phyloP scores from a whole-genome alignment of 768 basidiomycete species.

The Amanita thiersii region DNA sequence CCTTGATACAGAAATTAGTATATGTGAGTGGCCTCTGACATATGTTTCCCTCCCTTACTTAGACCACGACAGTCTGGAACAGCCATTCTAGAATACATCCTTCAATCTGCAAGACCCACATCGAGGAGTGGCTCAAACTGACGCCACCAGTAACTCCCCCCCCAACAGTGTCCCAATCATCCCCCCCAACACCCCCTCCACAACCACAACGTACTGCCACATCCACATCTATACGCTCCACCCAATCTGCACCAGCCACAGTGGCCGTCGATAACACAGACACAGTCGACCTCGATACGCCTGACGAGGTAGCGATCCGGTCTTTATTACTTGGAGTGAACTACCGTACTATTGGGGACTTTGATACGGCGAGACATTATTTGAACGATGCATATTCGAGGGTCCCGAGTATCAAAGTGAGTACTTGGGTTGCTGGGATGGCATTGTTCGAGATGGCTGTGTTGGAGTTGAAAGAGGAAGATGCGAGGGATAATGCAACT shows the following conservation, averaged over 20 bases:
- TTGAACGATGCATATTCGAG: slow-evolving; percentile 42
- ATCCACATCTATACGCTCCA: slow-evolving; percentile 7
- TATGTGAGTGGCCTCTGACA: slow-evolving; percentile 41
- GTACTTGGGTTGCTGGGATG: slow-evolving; percentile 62
- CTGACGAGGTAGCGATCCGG: slow-evolving; percentile 65
- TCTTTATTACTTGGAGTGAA: slow-evolving; percentile 61
- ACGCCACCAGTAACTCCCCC: slow-evolving; percentile 36
- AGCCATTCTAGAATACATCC: slow-evolving; percentile 51
- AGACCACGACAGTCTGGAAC: slow-evolving; percentile 59
- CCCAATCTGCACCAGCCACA: slow-evolving; percentile 8
- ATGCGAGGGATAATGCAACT: too few species aligned
- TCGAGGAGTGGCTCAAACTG: slow-evolving; percentile 42
- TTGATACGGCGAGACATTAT: slow-evolving; percentile 33
- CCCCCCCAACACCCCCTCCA: neutral
- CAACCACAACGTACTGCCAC: slow-evolving; percentile 7
- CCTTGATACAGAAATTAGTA: slow-evolving; percentile 44
- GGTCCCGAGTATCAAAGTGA: slow-evolving; percentile 33
- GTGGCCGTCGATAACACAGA: neutral
- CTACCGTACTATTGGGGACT: slow-evolving; percentile 49
- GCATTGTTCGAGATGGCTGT: slow-evolving; percentile 67
- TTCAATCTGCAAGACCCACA: slow-evolving; percentile 49
- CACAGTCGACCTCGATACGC: slow-evolving; percentile 45
- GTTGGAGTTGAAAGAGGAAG: slow-evolving; percentile 28
- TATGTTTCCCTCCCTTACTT: neutral
- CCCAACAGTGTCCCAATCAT: slow-evolving; percentile 18